Conservation (phyloP, 169 alveolate genomes). For the Babesia divergens region DNA sequence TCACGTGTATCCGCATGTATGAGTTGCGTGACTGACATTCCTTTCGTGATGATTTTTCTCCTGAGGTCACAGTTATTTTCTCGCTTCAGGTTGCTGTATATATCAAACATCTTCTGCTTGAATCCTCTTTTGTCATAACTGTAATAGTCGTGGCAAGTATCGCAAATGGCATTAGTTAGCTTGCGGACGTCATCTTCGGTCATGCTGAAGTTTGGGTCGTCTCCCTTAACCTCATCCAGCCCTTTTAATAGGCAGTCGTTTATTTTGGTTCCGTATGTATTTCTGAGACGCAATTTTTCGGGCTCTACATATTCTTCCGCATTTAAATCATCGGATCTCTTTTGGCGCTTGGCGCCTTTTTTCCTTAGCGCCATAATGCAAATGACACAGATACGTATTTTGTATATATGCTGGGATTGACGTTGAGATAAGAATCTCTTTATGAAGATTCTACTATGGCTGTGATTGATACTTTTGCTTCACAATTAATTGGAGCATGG, state of each 20-base stretch:
- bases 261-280: conserved; percentile 47
- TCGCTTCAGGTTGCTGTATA: conserved; percentile 64
- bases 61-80: conserved; percentile 68
- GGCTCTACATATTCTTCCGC: neutral
- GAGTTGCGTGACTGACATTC: conserved; percentile 50
- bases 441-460: too few relatives aligned
- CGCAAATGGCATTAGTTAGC: conserved; percentile 40
- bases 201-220: conserved; percentile 16
- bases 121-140: conserved; percentile 13
- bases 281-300: conserved; percentile 29
- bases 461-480: too few relatives aligned
- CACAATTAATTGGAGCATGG: too few relatives aligned
- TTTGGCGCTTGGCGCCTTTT: conserved; percentile 24
- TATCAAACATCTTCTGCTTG: conserved; percentile 70
- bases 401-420: too few relatives aligned
- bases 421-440: too few relatives aligned
- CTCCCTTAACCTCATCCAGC: conserved; percentile 10
- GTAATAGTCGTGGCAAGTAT: conserved; percentile 44
- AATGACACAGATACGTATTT: too few relatives aligned
- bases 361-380: conserved; percentile 20
- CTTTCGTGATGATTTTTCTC: conserved; percentile 47
- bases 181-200: conserved; percentile 2
- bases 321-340: neutral
- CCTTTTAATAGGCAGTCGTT: conserved; percentile 20
- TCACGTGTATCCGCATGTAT: conserved; percentile 64